Base-by-base conservation (phyloP, 2,329 filamentous ascomycete genomes). In the Colletotrichum spinosum region DNA sequence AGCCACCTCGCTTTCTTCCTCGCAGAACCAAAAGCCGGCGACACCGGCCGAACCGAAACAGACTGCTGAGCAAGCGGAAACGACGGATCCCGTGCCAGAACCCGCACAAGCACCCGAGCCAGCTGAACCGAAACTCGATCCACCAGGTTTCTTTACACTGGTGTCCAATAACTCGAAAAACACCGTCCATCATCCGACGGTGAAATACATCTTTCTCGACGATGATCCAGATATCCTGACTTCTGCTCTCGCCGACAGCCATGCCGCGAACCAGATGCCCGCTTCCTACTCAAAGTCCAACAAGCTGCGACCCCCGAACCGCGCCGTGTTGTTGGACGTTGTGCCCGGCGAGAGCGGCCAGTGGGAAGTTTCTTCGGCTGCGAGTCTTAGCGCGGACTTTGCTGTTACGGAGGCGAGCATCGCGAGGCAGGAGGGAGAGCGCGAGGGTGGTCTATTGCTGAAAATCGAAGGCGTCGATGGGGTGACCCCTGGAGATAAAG, bases 161-260 rank as follows among this genome's bases (percentile, higher is more conserved):
- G 84, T 98, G 69, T 89, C 92, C 73, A 94, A 97, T 76, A 80
- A 85, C 10, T 86, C 88, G n/a, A 90, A 87, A 8, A 86, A 88
- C 71, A 87, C 92, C 50, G 92, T 93, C 67, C 85, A 93, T 72
- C 94, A 98, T 75, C 96, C 95, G 2, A 89, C 88, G 57, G 89
- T 97, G 2, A 93, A 95, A 80, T 98, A 98, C 80, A 86, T 98
- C 73, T 98, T 99, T 81, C 88, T 88, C 71, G 94, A 98, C 77
- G 96, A 98, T 78, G 94, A 97, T 74, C 87, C 89, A 2, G 91
- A 94, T 51, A 81, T 92, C 49, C 82, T 97, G 42, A 91, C 91
- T 1, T 84, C 88, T 42, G 89, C 91, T 2, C 89, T 77, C 77
- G 87, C 75, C 58, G 64, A 70, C 10, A 68, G 70, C 51, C 72